phyloP scores from a whole-genome alignment of 176 grass and related monocot genomes.

The Dactylis glomerata region DNA sequence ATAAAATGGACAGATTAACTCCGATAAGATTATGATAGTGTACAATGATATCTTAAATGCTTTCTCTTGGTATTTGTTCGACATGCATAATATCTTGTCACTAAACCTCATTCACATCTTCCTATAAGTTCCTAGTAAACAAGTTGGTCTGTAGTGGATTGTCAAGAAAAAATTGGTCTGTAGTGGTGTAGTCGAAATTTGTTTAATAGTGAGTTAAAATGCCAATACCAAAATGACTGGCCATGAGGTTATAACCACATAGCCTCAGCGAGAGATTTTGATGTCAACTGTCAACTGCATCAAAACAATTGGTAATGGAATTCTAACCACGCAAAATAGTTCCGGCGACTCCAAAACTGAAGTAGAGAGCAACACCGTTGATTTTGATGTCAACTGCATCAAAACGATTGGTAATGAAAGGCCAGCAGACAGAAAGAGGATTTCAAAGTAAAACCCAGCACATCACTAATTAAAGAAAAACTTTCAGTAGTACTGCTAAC shows the following conservation, averaged over 20 bases:
- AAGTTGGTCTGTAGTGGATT: not conserved
- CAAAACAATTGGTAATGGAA: not conserved
- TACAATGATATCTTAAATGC: not conserved
- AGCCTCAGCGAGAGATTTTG: not conserved
- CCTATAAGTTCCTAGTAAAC: not conserved
- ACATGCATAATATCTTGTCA: not conserved
- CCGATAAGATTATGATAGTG: not conserved
- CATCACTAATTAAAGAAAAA: not conserved
- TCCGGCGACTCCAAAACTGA: too few species aligned
- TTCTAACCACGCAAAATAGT: too few species aligned
- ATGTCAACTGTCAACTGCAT: not conserved
- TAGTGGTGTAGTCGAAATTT: not conserved
- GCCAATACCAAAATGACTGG: not conserved
- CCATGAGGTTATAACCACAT: not conserved
- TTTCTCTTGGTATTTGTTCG: not conserved
- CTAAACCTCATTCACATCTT: not conserved
- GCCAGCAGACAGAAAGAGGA: too few species aligned
- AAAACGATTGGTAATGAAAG: not conserved
- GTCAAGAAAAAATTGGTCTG: not conserved
- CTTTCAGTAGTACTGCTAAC: too few species aligned
- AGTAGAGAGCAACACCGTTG: too few species aligned
- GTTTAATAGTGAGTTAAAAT: not conserved
- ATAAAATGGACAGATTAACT: not conserved
- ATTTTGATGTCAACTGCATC: not conserved
- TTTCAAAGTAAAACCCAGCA: too few species aligned